Conservation (phyloP, 2,329 filamentous ascomycete genomes). For the Fusarium clavum region DNA sequence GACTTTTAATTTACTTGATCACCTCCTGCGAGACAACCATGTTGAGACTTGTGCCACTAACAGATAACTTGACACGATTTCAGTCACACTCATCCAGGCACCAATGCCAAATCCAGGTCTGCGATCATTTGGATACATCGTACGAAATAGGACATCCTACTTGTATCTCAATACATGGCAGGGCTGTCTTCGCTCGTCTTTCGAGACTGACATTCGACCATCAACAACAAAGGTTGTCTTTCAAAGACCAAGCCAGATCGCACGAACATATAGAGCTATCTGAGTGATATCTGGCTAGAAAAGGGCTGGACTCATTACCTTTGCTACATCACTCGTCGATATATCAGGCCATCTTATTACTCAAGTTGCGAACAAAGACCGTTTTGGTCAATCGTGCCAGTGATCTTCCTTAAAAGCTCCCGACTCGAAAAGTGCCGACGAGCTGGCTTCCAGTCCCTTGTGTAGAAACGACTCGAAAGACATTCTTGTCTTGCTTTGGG, state of each 20-base stretch:
- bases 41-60: neutral
- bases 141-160: neutral
- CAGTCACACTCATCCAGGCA: neutral
- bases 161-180: neutral
- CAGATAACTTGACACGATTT: neutral
- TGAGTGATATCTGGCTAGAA: neutral
- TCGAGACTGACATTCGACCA: neutral
- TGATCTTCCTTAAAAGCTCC: neutral
- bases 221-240: neutral
- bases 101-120: neutral
- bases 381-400: no score
- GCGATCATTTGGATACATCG: neutral
- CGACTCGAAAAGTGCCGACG: neutral
- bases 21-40: constrained; percentile 18
- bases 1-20: neutral
- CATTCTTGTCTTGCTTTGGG: neutral
- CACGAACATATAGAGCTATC: neutral
- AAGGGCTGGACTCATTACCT: neutral
- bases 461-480: neutral
- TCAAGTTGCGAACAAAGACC: neutral
- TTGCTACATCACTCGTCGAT: neutral
- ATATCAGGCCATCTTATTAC: neutral
- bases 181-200: neutral
- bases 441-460: neutral
- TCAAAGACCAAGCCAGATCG: neutral